Percentiles rank a stretch among this genome's conserved stretches.
Conservation (phyloP, 352 stramenopile species). For the Albugo candida region DNA sequence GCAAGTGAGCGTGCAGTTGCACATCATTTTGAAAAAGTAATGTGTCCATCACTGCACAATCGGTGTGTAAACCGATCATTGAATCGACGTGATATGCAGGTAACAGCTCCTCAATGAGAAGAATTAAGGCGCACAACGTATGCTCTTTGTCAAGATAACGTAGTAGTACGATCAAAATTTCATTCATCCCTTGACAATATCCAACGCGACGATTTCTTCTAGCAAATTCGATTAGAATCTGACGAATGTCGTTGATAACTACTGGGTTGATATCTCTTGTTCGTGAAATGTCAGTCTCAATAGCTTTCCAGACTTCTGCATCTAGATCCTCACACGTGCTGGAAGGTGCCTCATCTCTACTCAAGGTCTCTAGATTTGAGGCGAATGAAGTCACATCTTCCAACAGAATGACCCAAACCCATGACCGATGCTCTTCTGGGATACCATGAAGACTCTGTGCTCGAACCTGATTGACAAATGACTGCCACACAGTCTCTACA, state of each 20-base stretch:
- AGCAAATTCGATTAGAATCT: slow-evolving; percentile 54
- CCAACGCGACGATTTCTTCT: slow-evolving; percentile 50
- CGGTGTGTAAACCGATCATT: slow-evolving; percentile 68
- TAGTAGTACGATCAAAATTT: slow-evolving; percentile 52
- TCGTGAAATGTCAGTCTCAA: slow-evolving; percentile 62
- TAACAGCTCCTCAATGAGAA: slow-evolving; percentile 55
- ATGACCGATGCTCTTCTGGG: slow-evolving; percentile 36
- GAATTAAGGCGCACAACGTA: slow-evolving; percentile 30
- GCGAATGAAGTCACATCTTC: slow-evolving; percentile 14
- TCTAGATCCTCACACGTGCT: slow-evolving; percentile 18
- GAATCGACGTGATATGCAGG: slow-evolving; percentile 67
- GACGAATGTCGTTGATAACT: slow-evolving; percentile 19
- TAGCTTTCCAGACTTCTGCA: slow-evolving; percentile 47
- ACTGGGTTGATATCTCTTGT: slow-evolving; percentile 25
- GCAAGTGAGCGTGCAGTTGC: slow-evolving; percentile 45
- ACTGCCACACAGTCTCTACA: too few relatives aligned
- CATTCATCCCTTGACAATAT: slow-evolving; percentile 77
- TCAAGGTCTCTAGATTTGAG: background rate
- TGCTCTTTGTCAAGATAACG: slow-evolving; percentile 40
- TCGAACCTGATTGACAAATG: background rate
- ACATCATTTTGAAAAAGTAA: slow-evolving; percentile 56
- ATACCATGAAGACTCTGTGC: slow-evolving; percentile 13
- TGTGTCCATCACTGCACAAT: slow-evolving; percentile 68
- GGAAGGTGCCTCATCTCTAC: slow-evolving; percentile 1
- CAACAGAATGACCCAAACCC: slow-evolving; percentile 57